These are phyloP conservation scores for Pilobolus umbonatus DNA, from an alignment of 192 early-diverging fungal genomes.

Conservation along the genomic window DNA sequence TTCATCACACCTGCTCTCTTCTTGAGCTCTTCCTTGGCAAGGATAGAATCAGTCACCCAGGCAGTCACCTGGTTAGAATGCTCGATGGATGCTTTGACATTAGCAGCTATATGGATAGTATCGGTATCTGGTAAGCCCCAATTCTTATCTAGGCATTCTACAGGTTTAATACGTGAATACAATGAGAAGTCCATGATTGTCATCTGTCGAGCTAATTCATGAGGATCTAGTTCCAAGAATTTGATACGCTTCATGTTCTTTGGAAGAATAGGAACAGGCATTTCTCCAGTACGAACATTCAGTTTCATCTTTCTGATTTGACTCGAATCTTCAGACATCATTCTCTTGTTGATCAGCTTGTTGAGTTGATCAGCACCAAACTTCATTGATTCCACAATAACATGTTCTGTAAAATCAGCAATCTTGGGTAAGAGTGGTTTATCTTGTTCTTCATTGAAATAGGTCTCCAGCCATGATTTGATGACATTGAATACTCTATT, in stretches of 20 bases:
- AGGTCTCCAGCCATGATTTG: constrained; percentile 88
- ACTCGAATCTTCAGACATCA: constrained; percentile 37
- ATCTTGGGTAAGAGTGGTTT: constrained; percentile 29
- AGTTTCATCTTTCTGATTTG: constrained; percentile 58
- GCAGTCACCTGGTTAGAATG: constrained; percentile 78
- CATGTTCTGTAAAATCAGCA: constrained; percentile 17
- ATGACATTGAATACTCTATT: constrained; percentile 78
- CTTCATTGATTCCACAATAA: constrained; percentile 26
- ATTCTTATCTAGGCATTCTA: constrained; percentile 83
- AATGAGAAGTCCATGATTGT: constrained; percentile 81
- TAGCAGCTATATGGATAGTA: constrained; percentile 51
- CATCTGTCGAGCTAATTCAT: constrained; percentile 94
- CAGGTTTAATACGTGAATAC: constrained; percentile 76
- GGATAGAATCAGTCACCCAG: constrained; percentile 83
- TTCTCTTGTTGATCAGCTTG: constrained; percentile 29
- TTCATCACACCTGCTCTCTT: constrained; percentile 73
- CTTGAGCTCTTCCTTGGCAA: constrained; percentile 77
- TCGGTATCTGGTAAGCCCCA: constrained; percentile 70
- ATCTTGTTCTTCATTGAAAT: constrained; percentile 71
- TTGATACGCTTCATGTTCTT: constrained; percentile 69
- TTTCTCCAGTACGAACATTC: constrained; percentile 54
- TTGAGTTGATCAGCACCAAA: constrained; percentile 28
- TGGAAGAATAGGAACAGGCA: constrained; percentile 77
- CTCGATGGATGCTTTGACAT: constrained; percentile 84
- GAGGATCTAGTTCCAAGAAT: constrained; percentile 82